Base-by-base conservation (phyloP, 306 rosid species). In the Senna tora region DNA sequence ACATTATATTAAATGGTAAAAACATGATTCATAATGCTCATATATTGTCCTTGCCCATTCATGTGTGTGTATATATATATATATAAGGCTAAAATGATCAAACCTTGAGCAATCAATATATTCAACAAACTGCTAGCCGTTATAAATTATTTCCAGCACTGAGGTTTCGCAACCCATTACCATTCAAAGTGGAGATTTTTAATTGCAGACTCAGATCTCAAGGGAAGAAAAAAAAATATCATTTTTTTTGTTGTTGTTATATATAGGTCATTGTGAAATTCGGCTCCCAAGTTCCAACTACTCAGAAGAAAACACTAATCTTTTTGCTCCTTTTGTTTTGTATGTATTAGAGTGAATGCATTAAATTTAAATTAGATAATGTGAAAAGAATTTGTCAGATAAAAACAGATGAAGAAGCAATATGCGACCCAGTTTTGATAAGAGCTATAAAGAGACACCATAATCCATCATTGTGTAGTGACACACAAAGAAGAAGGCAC, bases 331-430 rank as follows among this genome's bases (percentile, higher is more conserved):
- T 28, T 78, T 75, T 58, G 72, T 39, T 71, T 74, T 75, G 77
- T 82, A 52, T 43, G 20, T 46, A 20, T 61, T 20, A 53, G 51
- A 65, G 63, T n/a, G 78, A 59, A 72, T 21, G n/a, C 69, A 57
- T 51, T 25, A 53, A 72, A 77, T 16, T 51, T 25, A 53, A 72
- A 77, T 16, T 53, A 80, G 59, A 47, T 77, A 80, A 72, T 65
- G 75, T 82, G 63, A 67, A 76, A 67, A 70, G 76, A 82, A 77
- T 42, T 81, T 70, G 88, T 79, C 88, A 73, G 69, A 77, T 52
- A 19, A 72, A 72, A 59, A 59, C 20, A 69, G 19, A 64, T 43
- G 20, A 30, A 67, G 58, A 36, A 63, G 80, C 76, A 72, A 54
- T 41, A 67, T 75, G 69, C 76, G 71, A 60, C 74, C 77, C 34